Evolutionary conservation across 352 stramenopile genomes (phyloP).

Genomic region (Phytophthora pinifolia): DNA sequence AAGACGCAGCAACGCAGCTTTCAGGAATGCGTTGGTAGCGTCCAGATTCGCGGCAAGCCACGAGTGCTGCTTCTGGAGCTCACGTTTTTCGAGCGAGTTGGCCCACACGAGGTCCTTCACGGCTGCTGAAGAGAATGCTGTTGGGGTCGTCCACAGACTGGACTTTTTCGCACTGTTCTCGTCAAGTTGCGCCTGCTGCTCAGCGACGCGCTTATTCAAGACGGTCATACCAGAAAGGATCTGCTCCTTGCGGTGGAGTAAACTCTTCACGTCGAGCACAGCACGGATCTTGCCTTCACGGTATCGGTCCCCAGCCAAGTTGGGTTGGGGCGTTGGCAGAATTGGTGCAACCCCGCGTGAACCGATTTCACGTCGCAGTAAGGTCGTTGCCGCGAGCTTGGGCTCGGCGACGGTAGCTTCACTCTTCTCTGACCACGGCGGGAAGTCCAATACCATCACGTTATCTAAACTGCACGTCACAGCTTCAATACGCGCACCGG

Average conservation of each 20-base stretch:
- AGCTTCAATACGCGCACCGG: constrained; percentile 23
- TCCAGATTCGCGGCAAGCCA: constrained; percentile 74
- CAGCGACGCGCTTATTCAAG: constrained; percentile 46
- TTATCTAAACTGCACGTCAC: constrained; percentile 45
- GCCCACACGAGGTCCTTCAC: constrained; percentile 28
- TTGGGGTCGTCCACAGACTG: constrained; percentile 29
- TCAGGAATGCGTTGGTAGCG: constrained; percentile 58
- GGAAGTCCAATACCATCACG: constrained; percentile 56
- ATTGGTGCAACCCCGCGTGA: neutral
- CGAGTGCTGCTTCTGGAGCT: constrained; percentile 59
- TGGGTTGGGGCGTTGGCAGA: neutral
- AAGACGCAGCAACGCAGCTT: constrained; percentile 56
- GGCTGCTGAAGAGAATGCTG: constrained; percentile 27
- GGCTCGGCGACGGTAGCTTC: constrained; percentile 5
- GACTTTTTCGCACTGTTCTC: constrained; percentile 26
- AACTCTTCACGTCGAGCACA: constrained; percentile 49
- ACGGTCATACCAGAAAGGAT: constrained; percentile 46
- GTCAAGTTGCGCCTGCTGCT: constrained; percentile 18
- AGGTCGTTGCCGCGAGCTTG: constrained; percentile 24
- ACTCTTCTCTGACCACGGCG: constrained; percentile 18
- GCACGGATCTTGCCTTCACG: constrained; percentile 43
- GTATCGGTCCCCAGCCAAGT: constrained; percentile 11
- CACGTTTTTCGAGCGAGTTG: constrained; percentile 24
- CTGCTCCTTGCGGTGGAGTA: constrained; percentile 77
- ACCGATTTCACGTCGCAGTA: constrained; percentile 26